These are phyloP conservation scores for Metschnikowia kofuensis DNA, from an alignment of 805 yeast species.

Conservation along the genomic window DNA sequence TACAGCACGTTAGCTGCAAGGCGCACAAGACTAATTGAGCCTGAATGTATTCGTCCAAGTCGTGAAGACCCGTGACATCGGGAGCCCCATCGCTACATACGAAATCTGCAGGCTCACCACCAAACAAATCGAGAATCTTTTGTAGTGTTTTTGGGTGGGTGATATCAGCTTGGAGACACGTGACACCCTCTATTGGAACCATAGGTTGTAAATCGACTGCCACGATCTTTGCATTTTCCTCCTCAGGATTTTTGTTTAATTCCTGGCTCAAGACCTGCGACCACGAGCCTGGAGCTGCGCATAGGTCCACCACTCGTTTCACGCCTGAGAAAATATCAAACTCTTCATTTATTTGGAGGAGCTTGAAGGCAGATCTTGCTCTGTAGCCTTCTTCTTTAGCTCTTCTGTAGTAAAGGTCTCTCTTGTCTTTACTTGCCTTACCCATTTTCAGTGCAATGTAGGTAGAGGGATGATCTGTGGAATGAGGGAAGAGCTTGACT, in stretches of 20 bases:
- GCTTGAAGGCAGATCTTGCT: slow-evolving; percentile 94
- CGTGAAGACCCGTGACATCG: slow-evolving; percentile 96
- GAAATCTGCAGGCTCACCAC: slow-evolving; percentile 90
- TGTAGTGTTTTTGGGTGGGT: slow-evolving; percentile 90
- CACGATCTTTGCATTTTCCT: slow-evolving; percentile 64
- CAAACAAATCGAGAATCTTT: slow-evolving; percentile 74
- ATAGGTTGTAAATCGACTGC: slow-evolving; percentile 97
- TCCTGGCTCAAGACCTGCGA: slow-evolving; percentile 86
- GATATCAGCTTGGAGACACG: slow-evolving; percentile 91
- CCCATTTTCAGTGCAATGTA: slow-evolving; percentile 47
- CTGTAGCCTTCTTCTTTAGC: slow-evolving; percentile 99
- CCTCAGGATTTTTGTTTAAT: slow-evolving; percentile 33
- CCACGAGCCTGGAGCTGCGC: slow-evolving; percentile 87
- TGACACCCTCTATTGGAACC: slow-evolving; percentile 93
- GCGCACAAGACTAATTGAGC: slow-evolving; percentile 93
- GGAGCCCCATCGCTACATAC: slow-evolving; percentile 99
- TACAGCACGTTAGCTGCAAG: slow-evolving; percentile 83
- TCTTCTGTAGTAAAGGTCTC: slow-evolving; percentile 86
- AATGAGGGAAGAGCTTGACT: slow-evolving; percentile 5
- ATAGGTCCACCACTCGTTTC: slow-evolving; percentile 85
- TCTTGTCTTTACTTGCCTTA: slow-evolving; percentile 88
- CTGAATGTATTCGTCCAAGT: slow-evolving; percentile 93
- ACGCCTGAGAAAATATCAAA: slow-evolving; percentile 76
- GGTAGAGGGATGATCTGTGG: background rate
- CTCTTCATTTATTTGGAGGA: slow-evolving; percentile 86